Evolutionary conservation across 805 yeast genomes (phyloP).

Genomic region (Huiozyma sinensis): DNA sequence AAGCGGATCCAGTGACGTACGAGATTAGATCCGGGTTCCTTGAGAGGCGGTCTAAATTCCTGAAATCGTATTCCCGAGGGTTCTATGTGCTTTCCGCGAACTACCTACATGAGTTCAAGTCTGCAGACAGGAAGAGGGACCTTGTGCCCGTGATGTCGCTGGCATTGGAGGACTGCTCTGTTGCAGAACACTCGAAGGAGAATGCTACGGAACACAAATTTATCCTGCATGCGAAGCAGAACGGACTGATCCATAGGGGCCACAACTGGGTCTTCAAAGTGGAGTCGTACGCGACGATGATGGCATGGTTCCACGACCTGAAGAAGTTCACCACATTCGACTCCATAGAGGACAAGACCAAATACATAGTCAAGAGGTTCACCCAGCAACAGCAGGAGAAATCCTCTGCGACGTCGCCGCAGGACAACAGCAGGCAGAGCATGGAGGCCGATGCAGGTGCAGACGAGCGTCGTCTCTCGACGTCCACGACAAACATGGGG

Average conservation of each 20-base stretch:
- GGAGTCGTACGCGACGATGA: slow-evolving; percentile 71
- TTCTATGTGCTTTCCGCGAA: slow-evolving; percentile 87
- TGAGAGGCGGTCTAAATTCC: slow-evolving; percentile 83
- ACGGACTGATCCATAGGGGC: slow-evolving; percentile 64
- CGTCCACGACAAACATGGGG: not conserved
- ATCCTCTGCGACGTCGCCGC: not conserved
- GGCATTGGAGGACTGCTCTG: slow-evolving; percentile 64
- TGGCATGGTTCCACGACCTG: slow-evolving; percentile 75
- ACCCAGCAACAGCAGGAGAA: slow-evolving; percentile 5
- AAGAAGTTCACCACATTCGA: slow-evolving; percentile 53
- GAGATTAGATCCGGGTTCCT: slow-evolving; percentile 68
- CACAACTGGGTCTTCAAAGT: slow-evolving; percentile 94
- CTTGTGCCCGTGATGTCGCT: slow-evolving; percentile 75
- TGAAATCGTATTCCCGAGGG: slow-evolving; percentile 83
- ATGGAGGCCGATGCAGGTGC: not conserved
- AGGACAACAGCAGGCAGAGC: not conserved
- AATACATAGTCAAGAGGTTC: slow-evolving; percentile 26
- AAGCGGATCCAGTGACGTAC: slow-evolving; percentile 54
- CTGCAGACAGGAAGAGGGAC: slow-evolving; percentile 72
- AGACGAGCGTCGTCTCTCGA: not conserved
- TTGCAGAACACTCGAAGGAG: slow-evolving; percentile 74
- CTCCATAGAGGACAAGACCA: slow-evolving; percentile 49
- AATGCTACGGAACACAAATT: slow-evolving; percentile 54
- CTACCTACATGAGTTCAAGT: slow-evolving; percentile 82
- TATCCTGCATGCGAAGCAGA: slow-evolving; percentile 63